These are phyloP conservation scores for Jatropha curcas DNA, from an alignment of 345 rosid species.

Conservation along the genomic window DNA sequence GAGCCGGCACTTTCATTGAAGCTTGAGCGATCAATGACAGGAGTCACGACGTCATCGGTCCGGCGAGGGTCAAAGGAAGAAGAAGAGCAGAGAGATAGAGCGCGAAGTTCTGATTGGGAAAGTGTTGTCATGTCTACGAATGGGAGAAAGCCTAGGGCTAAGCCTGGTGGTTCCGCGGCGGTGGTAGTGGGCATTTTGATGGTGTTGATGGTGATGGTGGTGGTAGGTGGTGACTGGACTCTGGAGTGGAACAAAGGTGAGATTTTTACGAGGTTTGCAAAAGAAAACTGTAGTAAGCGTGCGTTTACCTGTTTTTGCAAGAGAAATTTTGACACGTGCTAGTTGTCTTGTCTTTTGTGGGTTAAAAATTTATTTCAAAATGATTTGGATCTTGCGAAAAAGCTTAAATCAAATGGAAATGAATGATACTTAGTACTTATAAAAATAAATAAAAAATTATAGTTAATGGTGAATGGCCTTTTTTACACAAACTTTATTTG, in stretches of 20 bases:
- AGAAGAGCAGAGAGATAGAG: constrained; percentile 52
- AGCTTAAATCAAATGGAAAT: too few relatives aligned
- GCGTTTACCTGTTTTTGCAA: background rate
- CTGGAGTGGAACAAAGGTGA: too few relatives aligned
- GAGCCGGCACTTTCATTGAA: constrained; percentile 81
- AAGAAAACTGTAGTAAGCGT: background rate
- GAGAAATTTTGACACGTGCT: too few relatives aligned
- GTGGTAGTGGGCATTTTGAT: constrained; percentile 17
- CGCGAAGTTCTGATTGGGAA: constrained; percentile 60
- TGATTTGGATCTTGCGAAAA: too few relatives aligned
- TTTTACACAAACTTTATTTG: too few relatives aligned
- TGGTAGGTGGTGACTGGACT: too few relatives aligned
- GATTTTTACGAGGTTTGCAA: background rate
- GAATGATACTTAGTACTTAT: too few relatives aligned
- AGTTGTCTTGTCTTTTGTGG: too few relatives aligned
- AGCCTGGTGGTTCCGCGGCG: constrained; percentile 10
- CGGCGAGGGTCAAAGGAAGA: constrained; percentile 33
- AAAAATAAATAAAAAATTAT: too few relatives aligned
- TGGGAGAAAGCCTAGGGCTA: constrained; percentile 31
- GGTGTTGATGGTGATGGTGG: background rate
- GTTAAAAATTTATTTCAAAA: too few relatives aligned
- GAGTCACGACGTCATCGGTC: constrained; percentile 35
- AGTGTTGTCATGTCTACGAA: constrained; percentile 52
- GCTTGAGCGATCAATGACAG: constrained; percentile 53
- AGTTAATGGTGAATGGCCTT: too few relatives aligned